Evolutionary conservation across 1,139 yeast genomes (phyloP), one percentile per base, ranked within the genome.

Genomic region (Saccharomyces hybrid): DNA sequence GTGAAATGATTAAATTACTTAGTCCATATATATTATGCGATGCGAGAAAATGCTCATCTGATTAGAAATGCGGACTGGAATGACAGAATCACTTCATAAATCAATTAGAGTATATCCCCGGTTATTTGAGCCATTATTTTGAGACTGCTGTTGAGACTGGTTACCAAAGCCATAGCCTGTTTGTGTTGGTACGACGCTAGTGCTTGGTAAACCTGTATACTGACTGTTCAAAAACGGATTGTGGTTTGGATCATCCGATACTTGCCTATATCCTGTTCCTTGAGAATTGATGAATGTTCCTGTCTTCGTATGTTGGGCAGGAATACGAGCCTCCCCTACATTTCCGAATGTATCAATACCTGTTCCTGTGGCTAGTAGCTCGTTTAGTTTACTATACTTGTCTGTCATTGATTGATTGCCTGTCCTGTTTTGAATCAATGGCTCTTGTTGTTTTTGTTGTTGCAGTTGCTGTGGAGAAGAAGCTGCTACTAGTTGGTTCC

Each of bases 101-200:
- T 52, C 63, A 53, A 47, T 55, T 51, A 38, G 13, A 38, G 44
- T 11, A 41, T 60, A 64, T 38, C 61, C 63, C 50, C 47, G 56
- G 48, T 47, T 25, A 42, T 44, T 42, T 49, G 16, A 53, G 59
- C 32, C 25, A 54, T 28, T 60, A 55, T 28, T 55, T 47, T 66
- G 71, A 56, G 71, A 71, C 54, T 66, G 68, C 32, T 60, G 70
- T 56, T 73, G 77, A 49, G 59, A 68, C 51, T 78, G 81, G 63
- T 90, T 90, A 44, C 97, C 98, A 72, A 90, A 90, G 1, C 98
- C 98, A 67, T 84, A 90, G 1, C 98, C 98, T 4, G 98, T 90
- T 64, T 87, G 85, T 1, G 85, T 76, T 7, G 88, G 85, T 50
- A 79, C 79, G 55, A 81, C 73, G 23, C 72, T 73, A 57, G 83